Evolutionary conservation across 345 rosid genomes (phyloP), one percentile per base, ranked within the genome.

Genomic region (Kernera saxatilis): DNA sequence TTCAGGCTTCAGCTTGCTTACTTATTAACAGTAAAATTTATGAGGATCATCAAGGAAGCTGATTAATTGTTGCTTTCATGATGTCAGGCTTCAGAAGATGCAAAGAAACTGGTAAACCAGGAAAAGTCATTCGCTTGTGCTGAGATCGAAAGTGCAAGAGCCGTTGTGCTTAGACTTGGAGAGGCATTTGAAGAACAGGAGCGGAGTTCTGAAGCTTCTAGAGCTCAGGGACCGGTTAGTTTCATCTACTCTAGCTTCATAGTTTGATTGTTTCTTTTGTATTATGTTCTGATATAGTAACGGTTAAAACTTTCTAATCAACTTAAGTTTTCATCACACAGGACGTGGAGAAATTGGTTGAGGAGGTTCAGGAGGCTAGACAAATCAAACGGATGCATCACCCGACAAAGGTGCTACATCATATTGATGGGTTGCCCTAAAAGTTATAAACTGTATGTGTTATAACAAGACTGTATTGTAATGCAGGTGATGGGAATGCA

Each of bases 91-190:
- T 85, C 99, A 58, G 98, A 94, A 84, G 99, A 94, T 86, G 99
- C 97, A 75, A 94, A 94, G 78, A 94, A 91, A 75, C 80, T 94
- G 71, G 98, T 94, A 19, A 91, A 80, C 77, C 98, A 91, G 56
- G 99, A 94, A 79, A 94, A 91, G 27, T 94, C 99, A 67, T 94
- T 89, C 60, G 96, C 99, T 75, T 94, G 98, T 84, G 99, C 95
- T 83, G 99, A 94, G 82, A 89, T 94, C 17, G 99, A 94, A 80
- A 94, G 95, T 84, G 99, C 97, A 2, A 85, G 96, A 70, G 98
- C 91, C 3, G 92, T 94, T 25, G 99, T 91, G 61, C 89, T 85
- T 71, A 88, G 87, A 59, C 87, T 94, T 75, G 98, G 99, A 53
- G 92, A 89, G 83, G 97, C 93, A 60, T 84, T 94, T 55, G 93